Conservation (phyloP, 1,139 yeast genomes). For the Nakaseomyces nivariensis region DNA sequence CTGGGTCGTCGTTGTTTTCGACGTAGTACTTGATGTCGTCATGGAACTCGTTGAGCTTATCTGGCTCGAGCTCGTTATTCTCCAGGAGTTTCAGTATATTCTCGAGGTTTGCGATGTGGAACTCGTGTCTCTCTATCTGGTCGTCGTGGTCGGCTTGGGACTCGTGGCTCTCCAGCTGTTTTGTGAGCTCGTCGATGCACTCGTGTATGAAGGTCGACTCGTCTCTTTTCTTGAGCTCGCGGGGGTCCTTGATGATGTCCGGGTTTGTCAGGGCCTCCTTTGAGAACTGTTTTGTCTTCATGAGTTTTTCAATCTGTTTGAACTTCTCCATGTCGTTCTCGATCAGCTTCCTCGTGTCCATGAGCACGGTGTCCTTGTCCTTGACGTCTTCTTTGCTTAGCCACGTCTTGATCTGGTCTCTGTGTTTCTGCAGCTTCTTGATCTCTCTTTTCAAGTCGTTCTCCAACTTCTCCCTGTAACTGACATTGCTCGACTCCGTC, state of each 20-base stretch:
- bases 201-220: constrained; percentile 62
- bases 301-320: constrained; percentile 86
- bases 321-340: constrained; percentile 95
- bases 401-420: constrained; percentile 97
- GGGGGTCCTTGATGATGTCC: constrained; percentile 56
- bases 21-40: constrained; percentile 93
- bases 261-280: constrained; percentile 82
- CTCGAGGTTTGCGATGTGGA: constrained; percentile 74
- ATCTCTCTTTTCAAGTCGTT: constrained; percentile 91
- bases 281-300: constrained; percentile 92
- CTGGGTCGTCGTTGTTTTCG: constrained; percentile 92
- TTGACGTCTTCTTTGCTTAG: constrained; percentile 85
- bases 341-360: constrained; percentile 73
- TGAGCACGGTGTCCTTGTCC: constrained; percentile 64
- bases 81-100: constrained; percentile 67
- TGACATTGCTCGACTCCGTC: constrained; percentile 56
- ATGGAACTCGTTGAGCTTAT: constrained; percentile 64
- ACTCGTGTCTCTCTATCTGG: constrained; percentile 60
- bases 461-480: constrained; percentile 92
- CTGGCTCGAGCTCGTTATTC: constrained; percentile 76
- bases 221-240: constrained; percentile 70
- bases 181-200: constrained; percentile 71
- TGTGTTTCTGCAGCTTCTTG: constrained; percentile 83
- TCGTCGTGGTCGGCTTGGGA: constrained; percentile 63
- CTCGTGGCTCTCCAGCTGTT: constrained; percentile 73